These are phyloP conservation scores for Rhizodiscina lignyota DNA, from an alignment of 495 filamentous ascomycete genomes.

Conservation along the genomic window DNA sequence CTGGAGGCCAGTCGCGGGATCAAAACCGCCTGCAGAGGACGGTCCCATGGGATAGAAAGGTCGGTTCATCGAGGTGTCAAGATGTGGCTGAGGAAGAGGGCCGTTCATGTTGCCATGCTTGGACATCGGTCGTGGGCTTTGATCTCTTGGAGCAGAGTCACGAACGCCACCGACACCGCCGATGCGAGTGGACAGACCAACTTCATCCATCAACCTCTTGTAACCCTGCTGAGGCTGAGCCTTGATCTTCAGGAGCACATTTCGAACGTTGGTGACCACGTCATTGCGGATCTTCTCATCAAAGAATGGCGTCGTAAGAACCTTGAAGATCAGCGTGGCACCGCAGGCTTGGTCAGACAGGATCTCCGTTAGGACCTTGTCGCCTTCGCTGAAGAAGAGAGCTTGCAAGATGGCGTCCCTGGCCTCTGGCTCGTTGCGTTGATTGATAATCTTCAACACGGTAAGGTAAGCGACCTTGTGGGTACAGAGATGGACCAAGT, in stretches of 20 bases:
- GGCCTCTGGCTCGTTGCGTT: constrained; percentile 84
- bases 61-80: constrained; percentile 11
- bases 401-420: constrained; percentile 85
- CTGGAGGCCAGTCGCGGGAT: constrained; percentile 23
- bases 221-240: constrained; percentile 89
- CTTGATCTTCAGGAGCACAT: constrained; percentile 77
- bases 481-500: constrained; percentile 93
- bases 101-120: constrained; percentile 26
- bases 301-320: constrained; percentile 92
- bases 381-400: constrained; percentile 83
- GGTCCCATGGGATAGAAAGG: constrained; percentile 26
- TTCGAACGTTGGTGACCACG: constrained; percentile 79
- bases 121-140: constrained; percentile 32
- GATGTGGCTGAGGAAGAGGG: constrained; percentile 16
- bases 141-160: constrained; percentile 24
- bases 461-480: constrained; percentile 98
- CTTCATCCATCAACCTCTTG: constrained; percentile 96
- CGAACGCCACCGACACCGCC: constrained; percentile 23
- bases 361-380: constrained; percentile 79
- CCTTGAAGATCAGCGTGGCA: constrained; percentile 94
- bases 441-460: constrained; percentile 96
- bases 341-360: constrained; percentile 82
- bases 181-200: constrained; percentile 58
- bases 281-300: constrained; percentile 79
- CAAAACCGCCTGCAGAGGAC: constrained; percentile 25